Evolutionary conservation across 2,329 filamentous ascomycete genomes (phyloP), one percentile per base, ranked within the genome.

Genomic region (Parasarocladium wereldwijsianum): DNA sequence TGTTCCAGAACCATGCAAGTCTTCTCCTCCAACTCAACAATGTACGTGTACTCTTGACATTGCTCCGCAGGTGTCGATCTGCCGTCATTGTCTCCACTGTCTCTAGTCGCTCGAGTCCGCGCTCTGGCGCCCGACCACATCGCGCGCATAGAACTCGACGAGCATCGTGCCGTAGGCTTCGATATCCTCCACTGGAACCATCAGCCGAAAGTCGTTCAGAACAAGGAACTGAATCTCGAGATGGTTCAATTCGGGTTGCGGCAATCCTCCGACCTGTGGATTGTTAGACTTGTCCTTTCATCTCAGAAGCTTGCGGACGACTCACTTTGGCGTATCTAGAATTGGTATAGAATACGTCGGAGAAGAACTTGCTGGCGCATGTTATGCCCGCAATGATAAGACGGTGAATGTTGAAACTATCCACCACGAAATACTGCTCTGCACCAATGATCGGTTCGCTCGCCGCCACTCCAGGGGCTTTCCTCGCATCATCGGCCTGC

Each of bases 301-400:
- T 24, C n/a, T 32, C 24, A 12, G n/a, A 11, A 29, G 11, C 22
- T 15, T 15, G 22, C 11, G 21, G 17, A 17, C 19, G 34, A 58
- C 64, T 38, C 65, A 93, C 90, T 80, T 96, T 98, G 36, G 90
- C 90, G 52, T 98, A 98, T 74, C 90, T 73, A 32, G 90, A 96
- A 55, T 98, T 98, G 8, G 90, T 98, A 51, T 96, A 98, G 46
- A 98, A 98, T 23, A 96, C 87, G 57, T 98, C 72, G 5, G 87
- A 96, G 57, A 98, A 98, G 65, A 96, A 98, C 55, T 98, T 98
- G 70, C 87, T 96, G 5, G 90, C 86, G 54, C 90, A 96, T 3
- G 90, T 98, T 25, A 98, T 90, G 20, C 87, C 90, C 3, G 90
- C 84, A 49, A 98, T 98, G 32, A 96, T 86, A 32, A 98, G 63